Conservation (phyloP, 345 rosid species). For the Durio zibethinus region DNA sequence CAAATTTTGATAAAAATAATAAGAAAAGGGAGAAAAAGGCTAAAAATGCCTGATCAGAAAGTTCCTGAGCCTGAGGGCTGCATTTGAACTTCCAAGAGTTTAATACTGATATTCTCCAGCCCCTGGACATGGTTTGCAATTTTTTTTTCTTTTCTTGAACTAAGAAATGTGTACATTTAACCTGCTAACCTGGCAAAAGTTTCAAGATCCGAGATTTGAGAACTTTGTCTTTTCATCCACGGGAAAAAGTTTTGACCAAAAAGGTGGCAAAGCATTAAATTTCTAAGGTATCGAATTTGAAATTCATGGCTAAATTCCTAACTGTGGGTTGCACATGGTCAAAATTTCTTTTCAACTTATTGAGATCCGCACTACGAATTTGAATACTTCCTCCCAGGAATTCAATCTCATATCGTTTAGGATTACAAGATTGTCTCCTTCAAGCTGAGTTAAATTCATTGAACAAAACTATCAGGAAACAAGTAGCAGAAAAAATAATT, state of each 20-base stretch:
- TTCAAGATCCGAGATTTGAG: background rate
- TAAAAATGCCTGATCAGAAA: background rate
- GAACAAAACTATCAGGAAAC: background rate
- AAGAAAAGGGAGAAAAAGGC: no score
- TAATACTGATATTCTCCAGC: background rate
- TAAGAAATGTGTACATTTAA: background rate
- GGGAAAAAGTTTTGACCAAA: background rate
- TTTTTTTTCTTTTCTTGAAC: background rate
- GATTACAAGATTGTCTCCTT: background rate
- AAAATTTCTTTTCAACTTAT: background rate
- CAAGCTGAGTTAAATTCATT: background rate
- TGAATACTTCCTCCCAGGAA: background rate
- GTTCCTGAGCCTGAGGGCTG: background rate
- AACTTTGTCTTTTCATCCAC: background rate
- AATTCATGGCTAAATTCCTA: background rate
- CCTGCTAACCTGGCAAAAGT: background rate
- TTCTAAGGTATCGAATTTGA: background rate
- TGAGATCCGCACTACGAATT: background rate
- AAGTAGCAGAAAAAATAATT: background rate
- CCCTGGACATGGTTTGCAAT: background rate
- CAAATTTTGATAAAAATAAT: background rate
- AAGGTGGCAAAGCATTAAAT: slow-evolving; percentile 2
- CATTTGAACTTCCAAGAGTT: background rate
- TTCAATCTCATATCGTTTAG: background rate
- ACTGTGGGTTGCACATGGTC: background rate